Evolutionary conservation across 495 filamentous ascomycete species (phyloP).

Genomic region (Penicillium chermesinum): DNA sequence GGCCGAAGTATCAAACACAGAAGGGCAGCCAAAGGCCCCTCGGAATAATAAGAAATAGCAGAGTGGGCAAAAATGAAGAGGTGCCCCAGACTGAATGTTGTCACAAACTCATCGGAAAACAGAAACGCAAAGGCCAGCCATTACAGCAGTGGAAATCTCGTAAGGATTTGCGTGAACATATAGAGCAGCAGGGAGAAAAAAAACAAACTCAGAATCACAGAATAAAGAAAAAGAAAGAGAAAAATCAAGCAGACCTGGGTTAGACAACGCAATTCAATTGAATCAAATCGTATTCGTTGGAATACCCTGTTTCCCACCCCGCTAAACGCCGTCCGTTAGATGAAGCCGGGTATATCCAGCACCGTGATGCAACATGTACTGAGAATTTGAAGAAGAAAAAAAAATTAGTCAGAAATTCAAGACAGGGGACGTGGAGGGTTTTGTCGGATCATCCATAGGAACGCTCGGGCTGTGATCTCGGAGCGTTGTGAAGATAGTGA

Average conservation of each 20-base stretch:
- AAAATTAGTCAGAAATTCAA: conserved; percentile 13
- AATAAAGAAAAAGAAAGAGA: conserved; percentile 12
- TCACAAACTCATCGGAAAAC: neutral
- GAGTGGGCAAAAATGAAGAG: neutral
- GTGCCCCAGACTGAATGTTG: neutral
- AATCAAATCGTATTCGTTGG: conserved; percentile 25
- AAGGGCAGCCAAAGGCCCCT: neutral
- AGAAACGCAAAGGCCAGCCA: conserved; percentile 21
- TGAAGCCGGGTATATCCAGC: conserved; percentile 53
- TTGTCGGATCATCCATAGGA: conserved; percentile 1
- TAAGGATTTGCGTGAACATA: neutral
- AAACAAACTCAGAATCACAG: conserved; percentile 7
- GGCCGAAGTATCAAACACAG: conserved; percentile 6
- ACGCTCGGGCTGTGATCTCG: conserved; percentile 9
- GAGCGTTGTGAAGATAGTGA: conserved; percentile 14
- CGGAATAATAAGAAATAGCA: neutral
- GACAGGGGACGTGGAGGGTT: conserved; percentile 6
- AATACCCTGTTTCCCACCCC: conserved; percentile 27
- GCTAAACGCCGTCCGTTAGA: conserved; percentile 43
- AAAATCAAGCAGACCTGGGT: conserved; percentile 14
- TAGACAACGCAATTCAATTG: conserved; percentile 16
- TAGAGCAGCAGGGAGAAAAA: neutral
- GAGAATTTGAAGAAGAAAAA: conserved; percentile 28
- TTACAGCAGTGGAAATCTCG: conserved; percentile 27
- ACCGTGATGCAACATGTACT: conserved; percentile 51